phyloP scores from a whole-genome alignment of 169 alveolate species.

The Plasmodium sp. region DNA sequence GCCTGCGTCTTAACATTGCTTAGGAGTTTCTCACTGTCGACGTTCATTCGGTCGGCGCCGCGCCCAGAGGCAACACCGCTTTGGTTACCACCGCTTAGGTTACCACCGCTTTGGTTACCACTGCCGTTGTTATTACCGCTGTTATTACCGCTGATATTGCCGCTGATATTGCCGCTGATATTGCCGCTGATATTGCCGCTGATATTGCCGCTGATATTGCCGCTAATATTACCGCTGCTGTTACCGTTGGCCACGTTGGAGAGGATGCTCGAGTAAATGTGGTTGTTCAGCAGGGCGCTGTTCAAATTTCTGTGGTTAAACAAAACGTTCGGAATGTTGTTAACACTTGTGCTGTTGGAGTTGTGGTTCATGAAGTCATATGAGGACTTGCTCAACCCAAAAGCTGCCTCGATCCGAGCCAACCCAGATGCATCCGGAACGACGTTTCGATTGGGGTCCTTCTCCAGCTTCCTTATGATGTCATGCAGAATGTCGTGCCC shows the following conservation, averaged over 20 bases:
- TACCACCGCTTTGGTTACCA: neutral
- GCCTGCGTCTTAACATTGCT: constrained; percentile 12
- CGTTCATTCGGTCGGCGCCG: neutral
- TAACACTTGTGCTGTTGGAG: constrained; percentile 81
- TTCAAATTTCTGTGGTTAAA: constrained; percentile 85
- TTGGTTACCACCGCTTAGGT: neutral
- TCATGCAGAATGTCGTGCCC: constrained; percentile 90
- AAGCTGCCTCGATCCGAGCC: constrained; percentile 89
- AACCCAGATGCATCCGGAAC: constrained; percentile 90
- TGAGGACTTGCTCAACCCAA: constrained; percentile 85
- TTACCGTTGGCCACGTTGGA: constrained; percentile 81
- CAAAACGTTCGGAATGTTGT: constrained; percentile 85
- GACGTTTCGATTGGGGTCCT: constrained; percentile 86
- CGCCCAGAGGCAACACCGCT: neutral
- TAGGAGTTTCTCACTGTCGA: constrained; percentile 23
- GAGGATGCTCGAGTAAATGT: constrained; percentile 82
- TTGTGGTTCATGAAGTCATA: constrained; percentile 62
- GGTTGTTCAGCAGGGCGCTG: constrained; percentile 82
- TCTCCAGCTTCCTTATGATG: constrained; percentile 86
- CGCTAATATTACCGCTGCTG: neutral
- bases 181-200: too few relatives aligned
- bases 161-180: constrained; percentile 77
- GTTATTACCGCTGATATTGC: constrained; percentile 37
- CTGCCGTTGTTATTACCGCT: neutral
- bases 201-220: neutral